phyloP scores from a whole-genome alignment of 345 rosid species.

The Erysimum cheiranthoides region DNA sequence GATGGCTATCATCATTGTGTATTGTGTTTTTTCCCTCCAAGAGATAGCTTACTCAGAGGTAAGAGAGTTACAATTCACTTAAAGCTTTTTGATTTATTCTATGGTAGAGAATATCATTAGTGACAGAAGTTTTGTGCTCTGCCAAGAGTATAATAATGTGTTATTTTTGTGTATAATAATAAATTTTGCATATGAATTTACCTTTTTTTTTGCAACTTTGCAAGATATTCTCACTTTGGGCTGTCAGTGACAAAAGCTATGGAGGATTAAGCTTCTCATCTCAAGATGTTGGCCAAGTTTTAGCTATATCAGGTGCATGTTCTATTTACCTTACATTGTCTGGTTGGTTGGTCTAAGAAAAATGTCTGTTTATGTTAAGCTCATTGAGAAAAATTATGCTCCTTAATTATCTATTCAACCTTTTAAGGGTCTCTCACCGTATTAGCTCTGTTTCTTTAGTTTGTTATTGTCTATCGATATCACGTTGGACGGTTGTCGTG shows the following conservation, averaged over 20 bases:
- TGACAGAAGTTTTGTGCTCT: no score
- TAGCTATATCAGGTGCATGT: conserved; percentile 62
- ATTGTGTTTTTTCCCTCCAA: conserved; percentile 70
- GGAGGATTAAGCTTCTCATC: conserved; percentile 73
- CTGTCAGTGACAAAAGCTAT: conserved; percentile 62
- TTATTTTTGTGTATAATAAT: no score
- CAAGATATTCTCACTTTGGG: conserved; percentile 69
- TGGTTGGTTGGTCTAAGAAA: not conserved
- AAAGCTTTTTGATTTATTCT: not conserved
- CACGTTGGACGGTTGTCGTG: not conserved
- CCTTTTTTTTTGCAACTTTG: not conserved
- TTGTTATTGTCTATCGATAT: not conserved
- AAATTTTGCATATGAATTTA: not conserved
- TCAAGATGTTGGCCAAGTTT: conserved; percentile 68
- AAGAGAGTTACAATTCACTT: conserved; percentile 23
- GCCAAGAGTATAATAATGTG: no score
- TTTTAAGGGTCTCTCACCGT: not conserved
- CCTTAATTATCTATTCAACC: not conserved
- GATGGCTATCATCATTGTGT: conserved; percentile 61
- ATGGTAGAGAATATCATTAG: no score
- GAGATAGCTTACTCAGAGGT: conserved; percentile 74
- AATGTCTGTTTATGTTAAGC: not conserved
- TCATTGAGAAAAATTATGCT: not conserved
- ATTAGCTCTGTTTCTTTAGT: not conserved
- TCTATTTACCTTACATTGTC: conserved; percentile 11